Base-by-base conservation (phyloP, 2,329 filamentous ascomycete genomes). In the Alternaria solani region DNA sequence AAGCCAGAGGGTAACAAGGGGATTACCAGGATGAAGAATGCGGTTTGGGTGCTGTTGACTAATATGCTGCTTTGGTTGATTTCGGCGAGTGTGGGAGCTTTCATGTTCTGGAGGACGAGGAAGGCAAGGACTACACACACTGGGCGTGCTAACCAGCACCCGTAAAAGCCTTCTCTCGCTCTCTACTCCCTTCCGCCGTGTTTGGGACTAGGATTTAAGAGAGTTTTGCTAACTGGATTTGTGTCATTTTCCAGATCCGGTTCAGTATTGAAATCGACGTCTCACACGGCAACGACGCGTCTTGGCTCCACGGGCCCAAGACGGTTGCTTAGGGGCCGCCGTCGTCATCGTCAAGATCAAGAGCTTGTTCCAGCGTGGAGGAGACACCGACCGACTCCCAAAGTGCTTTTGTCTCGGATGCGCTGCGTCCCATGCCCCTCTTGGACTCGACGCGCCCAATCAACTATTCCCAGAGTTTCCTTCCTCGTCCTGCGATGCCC, bases 31-130 rank as follows among this genome's bases (percentile, higher is more conserved):
- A 96, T 97, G 93, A 93, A 93, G 81, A 88, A 89, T 73, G 91
- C 92, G 5, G 91, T 95, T 16, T 96, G 92, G 91, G 84, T 96
- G 46, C 91, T 94, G 76, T 78, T 96, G 51, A 82, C 86, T 47
- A 92, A 90, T 75, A 86, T 92, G 76, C 74, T 92, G 14, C 82
- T 97, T 51, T 97, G 93, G 93, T 80, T 93, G 51, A 77, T 89
- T 47, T 88, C 87, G 3, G 84, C 86, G 4, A 59, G 85, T 12
- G 86, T 84, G 28, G 82, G 85, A 14, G 81, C 81, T 14, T 75
- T 83, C 2, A 86, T 89, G 73, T 92, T 88, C 84, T 87, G 70
- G 71, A 74, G 67, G 65, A 46, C 62, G 12, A 62, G 68, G 18
- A 75, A 71, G 71, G 73, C 68, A 73, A 71, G 72, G 53, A 71